A percentile compares a stretch with the other conserved stretches of the same genome.
phyloP scores from a whole-genome alignment of 2,329 filamentous ascomycete genomes.

The Rhinocladiella mackenziei region DNA sequence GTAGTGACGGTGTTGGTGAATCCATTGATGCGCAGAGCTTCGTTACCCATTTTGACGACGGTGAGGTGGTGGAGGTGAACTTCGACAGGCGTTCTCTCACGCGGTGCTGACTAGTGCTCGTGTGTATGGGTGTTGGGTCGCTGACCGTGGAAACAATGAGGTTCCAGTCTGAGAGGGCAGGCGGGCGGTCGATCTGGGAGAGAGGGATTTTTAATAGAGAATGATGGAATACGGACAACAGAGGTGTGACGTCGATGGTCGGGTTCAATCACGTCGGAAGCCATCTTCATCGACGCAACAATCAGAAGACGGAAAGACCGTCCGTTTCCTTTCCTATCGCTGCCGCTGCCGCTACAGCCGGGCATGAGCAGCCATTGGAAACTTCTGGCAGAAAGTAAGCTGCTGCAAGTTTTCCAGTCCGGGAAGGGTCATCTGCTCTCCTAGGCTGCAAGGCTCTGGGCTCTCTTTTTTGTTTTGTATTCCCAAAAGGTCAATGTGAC shows the following conservation, averaged over 20 bases:
- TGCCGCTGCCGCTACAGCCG: background rate
- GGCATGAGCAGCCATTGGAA: background rate
- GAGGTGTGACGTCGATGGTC: too few relatives aligned
- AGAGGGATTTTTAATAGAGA: too few relatives aligned
- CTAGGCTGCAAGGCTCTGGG: conserved; percentile 14
- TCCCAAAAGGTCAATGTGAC: conserved; percentile 5
- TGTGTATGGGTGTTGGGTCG: background rate
- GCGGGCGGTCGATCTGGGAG: too few relatives aligned
- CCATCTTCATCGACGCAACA: too few relatives aligned
- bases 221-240: too few relatives aligned
- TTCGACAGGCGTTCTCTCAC: background rate
- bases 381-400: conserved; percentile 12
- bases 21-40: conserved; percentile 26
- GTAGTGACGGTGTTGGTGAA: conserved; percentile 30
- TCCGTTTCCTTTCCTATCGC: background rate
- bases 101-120: background rate
- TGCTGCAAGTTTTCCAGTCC: conserved; percentile 8
- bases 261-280: too few relatives aligned
- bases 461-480: conserved; percentile 5
- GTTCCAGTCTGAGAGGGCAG: too few relatives aligned
- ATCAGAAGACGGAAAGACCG: too few relatives aligned
- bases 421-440: conserved; percentile 11
- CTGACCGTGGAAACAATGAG: too few relatives aligned
- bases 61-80: background rate
- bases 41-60: conserved; percentile 22